phyloP scores from a whole-genome alignment of 768 basidiomycete genomes.

The Pleurotus tuoliensis region DNA sequence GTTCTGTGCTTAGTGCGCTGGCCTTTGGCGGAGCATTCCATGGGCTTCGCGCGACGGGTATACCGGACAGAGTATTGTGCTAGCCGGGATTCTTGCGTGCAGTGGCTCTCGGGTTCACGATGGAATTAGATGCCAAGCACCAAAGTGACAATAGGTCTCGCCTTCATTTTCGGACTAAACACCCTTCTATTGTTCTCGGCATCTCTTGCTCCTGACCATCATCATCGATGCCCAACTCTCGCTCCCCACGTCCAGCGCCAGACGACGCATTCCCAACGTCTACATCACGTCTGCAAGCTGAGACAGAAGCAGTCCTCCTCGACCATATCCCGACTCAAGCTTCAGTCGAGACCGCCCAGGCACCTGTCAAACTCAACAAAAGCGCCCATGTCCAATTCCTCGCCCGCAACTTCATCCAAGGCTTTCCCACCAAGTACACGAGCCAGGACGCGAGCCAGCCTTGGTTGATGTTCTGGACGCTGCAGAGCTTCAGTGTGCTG shows the following conservation, averaged over 20 bases:
- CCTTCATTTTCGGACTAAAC: no score
- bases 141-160: no score
- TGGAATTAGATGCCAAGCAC: no score
- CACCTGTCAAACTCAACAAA: constrained; percentile 40
- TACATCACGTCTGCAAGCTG: constrained; percentile 59
- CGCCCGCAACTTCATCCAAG: constrained; percentile 65
- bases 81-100: no score
- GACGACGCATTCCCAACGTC: constrained; percentile 58
- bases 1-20: no score
- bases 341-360: neutral
- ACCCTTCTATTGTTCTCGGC: no score
- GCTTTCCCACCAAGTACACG: constrained; percentile 75
- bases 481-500: constrained; percentile 78
- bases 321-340: constrained; percentile 42
- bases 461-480: constrained; percentile 92
- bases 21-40: no score
- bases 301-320: constrained; percentile 62
- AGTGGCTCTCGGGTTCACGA: no score
- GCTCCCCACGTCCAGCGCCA: constrained; percentile 29
- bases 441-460: constrained; percentile 93
- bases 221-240: no score
- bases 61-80: no score
- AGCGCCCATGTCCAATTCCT: constrained; percentile 74
- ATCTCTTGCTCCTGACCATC: no score
- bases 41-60: no score